phyloP scores from a whole-genome alignment of 495 filamentous ascomycete species.

The Neurospora sp. region DNA sequence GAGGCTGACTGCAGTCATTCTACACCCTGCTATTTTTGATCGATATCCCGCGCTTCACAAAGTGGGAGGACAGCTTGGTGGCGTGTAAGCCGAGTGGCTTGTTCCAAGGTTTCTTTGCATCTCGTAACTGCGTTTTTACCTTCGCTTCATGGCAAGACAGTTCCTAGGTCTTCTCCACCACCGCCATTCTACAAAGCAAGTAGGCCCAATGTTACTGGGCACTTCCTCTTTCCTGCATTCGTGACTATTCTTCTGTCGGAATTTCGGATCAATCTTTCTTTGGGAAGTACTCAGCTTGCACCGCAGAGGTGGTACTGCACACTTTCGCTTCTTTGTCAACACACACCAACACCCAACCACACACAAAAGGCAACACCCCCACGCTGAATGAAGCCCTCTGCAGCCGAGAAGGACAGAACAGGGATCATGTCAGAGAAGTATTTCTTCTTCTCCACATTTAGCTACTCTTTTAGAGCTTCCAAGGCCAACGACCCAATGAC shows the following conservation, averaged over 20 bases:
- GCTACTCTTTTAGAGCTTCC: background rate
- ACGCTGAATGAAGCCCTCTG: background rate
- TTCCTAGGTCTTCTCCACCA: background rate
- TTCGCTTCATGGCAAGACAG: background rate
- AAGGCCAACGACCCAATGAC: background rate
- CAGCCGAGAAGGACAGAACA: background rate
- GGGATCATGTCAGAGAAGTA: background rate
- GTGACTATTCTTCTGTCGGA: background rate
- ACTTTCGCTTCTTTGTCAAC: background rate
- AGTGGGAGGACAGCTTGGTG: background rate
- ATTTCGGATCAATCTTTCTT: background rate
- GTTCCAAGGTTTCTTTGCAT: background rate
- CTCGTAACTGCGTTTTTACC: background rate
- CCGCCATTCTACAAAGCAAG: background rate
- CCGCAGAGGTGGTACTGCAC: background rate
- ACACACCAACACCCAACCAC: background rate
- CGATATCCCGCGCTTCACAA: background rate
- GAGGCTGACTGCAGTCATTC: background rate
- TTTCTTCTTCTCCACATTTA: background rate
- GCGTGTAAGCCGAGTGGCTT: background rate
- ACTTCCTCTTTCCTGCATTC: background rate
- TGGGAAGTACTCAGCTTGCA: background rate
- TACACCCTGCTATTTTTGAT: background rate
- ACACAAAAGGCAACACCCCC: background rate
- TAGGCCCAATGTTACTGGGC: background rate